A percentile compares a stretch with the other conserved stretches of the same genome.
These are phyloP conservation scores for Nothophoma quercina DNA, from an alignment of 2,329 filamentous ascomycete genomes.

Conservation along the genomic window DNA sequence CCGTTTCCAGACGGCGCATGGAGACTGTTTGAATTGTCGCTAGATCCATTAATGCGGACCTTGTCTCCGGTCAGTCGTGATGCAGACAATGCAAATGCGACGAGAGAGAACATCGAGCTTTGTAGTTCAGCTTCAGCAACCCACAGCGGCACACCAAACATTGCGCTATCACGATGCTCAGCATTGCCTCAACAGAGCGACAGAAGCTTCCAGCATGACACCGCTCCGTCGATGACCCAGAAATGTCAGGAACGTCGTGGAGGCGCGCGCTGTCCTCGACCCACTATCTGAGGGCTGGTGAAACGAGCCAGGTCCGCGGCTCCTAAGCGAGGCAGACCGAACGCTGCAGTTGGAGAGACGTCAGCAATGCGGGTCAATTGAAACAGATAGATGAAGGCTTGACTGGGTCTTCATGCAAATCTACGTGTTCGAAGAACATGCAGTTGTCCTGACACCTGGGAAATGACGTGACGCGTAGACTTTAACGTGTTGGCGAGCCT, in stretches of 20 bases:
- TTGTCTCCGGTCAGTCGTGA: too few species aligned
- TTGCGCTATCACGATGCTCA: too few species aligned
- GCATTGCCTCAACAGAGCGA: too few species aligned
- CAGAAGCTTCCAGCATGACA: background rate
- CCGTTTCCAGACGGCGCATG: background rate
- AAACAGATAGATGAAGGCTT: slow-evolving; percentile 14
- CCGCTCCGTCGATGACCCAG: background rate
- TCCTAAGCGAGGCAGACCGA: slow-evolving; percentile 6
- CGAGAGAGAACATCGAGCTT: background rate
- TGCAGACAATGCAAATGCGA: background rate
- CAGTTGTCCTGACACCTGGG: background rate
- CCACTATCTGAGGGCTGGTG: slow-evolving; percentile 7
- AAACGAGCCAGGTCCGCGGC: slow-evolving; percentile 10
- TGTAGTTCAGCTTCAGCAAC: too few species aligned
- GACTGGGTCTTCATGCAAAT: slow-evolving; percentile 8
- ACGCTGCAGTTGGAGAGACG: slow-evolving; percentile 1
- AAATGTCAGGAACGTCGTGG: slow-evolving; percentile 1
- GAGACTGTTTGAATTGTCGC: background rate
- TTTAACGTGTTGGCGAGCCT: background rate
- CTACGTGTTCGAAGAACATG: background rate
- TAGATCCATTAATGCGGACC: background rate
- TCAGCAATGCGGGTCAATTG: slow-evolving; percentile 7
- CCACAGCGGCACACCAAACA: too few species aligned
- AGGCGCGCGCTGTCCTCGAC: slow-evolving; percentile 5
- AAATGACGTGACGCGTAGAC: slow-evolving; percentile 1